phyloP scores from a whole-genome alignment of 2,329 filamentous ascomycete genomes.

The Hawksworthiomyces lignivorus region DNA sequence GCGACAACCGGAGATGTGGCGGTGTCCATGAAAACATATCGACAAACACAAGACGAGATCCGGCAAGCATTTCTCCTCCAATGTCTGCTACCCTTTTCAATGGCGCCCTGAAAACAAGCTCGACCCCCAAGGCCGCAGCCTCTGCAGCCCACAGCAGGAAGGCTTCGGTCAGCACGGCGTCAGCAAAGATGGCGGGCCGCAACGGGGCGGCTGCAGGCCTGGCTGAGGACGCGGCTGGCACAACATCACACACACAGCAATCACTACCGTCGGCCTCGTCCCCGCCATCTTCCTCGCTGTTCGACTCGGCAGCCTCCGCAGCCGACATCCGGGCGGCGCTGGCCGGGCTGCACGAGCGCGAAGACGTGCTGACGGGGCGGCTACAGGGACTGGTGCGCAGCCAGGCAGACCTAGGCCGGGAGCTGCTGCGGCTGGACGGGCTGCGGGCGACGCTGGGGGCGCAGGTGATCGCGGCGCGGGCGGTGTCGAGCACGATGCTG shows the following conservation, averaged over 20 bases:
- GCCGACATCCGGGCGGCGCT: conserved; percentile 75
- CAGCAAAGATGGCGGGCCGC: background rate
- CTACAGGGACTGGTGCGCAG: conserved; percentile 72
- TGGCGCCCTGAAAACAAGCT: conserved; percentile 29
- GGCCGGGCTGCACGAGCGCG: conserved; percentile 64
- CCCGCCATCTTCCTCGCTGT: conserved; percentile 28
- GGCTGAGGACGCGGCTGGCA: no score
- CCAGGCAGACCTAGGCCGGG: conserved; percentile 78
- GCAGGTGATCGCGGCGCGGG: conserved; percentile 74
- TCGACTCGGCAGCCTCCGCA: conserved; percentile 66
- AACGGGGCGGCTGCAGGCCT: no score
- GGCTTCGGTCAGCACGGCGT: background rate
- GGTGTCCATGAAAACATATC: no score
- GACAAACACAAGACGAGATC: no score
- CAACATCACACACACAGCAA: no score
- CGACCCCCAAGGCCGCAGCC: conserved; percentile 13
- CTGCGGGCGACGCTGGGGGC: conserved; percentile 81
- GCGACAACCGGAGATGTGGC: no score
- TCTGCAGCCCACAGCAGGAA: conserved; percentile 1
- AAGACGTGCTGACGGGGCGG: conserved; percentile 63
- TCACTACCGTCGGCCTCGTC: conserved; percentile 11
- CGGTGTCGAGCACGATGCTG: conserved; percentile 86
- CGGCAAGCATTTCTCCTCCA: conserved; percentile 20
- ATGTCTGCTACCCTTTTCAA: conserved; percentile 42
- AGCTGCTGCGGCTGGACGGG: conserved; percentile 80